Evolutionary conservation across 164 flowering plant genomes (phyloP).

Genomic region (Euptelea pleiosperma): DNA sequence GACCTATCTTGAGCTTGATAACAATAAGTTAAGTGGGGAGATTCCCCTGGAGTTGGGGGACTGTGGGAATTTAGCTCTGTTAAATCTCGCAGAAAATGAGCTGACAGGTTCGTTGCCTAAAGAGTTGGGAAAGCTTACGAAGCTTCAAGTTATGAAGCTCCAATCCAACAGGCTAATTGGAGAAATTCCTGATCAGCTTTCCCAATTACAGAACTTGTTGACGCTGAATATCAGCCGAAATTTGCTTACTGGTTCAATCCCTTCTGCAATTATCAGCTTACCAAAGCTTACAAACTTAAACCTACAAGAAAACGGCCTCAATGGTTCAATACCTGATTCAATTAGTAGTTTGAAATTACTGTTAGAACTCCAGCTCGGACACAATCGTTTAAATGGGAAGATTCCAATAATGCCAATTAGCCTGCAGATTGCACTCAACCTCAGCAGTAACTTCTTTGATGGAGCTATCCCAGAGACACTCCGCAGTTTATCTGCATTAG

Average conservation of each 20-base stretch:
- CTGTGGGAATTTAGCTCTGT: slow-evolving; percentile 40
- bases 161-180: slow-evolving; percentile 48
- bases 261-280: slow-evolving; percentile 38
- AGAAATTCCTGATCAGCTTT: slow-evolving; percentile 40
- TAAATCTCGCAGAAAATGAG: slow-evolving; percentile 52
- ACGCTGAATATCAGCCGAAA: slow-evolving; percentile 52
- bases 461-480: slow-evolving; percentile 50
- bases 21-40: slow-evolving; percentile 42
- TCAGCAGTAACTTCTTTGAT: slow-evolving; percentile 56
- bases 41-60: slow-evolving; percentile 47
- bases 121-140: slow-evolving; percentile 38
- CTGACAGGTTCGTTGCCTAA: slow-evolving; percentile 44
- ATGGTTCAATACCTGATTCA: slow-evolving; percentile 47
- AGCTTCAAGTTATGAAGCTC: slow-evolving; percentile 53
- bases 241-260: slow-evolving; percentile 50
- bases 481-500: slow-evolving; percentile 26
- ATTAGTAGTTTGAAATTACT: slow-evolving; percentile 26
- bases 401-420: slow-evolving; percentile 51
- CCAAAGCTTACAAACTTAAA: slow-evolving; percentile 32
- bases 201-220: slow-evolving; percentile 27
- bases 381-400: slow-evolving; percentile 40
- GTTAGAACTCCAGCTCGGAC: slow-evolving; percentile 61
- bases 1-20: slow-evolving; percentile 59
- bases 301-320: slow-evolving; percentile 43
- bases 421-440: slow-evolving; percentile 59